Percentiles rank a stretch among this genome's conserved stretches.
phyloP scores from a whole-genome alignment of 345 rosid genomes.

The Salix koriyanagi region DNA sequence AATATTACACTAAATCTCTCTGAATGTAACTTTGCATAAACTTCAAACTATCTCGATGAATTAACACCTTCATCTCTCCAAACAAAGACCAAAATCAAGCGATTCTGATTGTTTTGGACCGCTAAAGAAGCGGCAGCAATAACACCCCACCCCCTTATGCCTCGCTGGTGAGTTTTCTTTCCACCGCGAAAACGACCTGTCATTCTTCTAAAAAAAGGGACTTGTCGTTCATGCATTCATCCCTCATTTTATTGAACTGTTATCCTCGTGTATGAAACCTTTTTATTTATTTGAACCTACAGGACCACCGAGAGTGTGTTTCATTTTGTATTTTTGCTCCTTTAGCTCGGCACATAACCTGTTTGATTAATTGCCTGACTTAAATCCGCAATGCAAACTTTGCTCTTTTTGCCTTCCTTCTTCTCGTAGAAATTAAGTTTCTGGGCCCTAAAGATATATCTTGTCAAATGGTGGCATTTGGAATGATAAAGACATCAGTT shows the following conservation, averaged over 20 bases:
- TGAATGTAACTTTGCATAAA: background rate
- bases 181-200: background rate
- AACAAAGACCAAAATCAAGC: background rate
- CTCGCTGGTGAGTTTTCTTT: background rate
- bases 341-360: background rate
- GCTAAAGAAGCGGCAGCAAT: too few relatives aligned
- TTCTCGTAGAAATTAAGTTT: background rate
- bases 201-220: background rate
- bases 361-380: background rate
- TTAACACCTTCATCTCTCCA: background rate
- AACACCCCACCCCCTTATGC: background rate
- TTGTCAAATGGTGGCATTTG: background rate
- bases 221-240: background rate
- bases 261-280: too few relatives aligned
- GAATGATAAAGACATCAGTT: constrained; percentile 3
- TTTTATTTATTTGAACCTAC: background rate
- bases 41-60: background rate
- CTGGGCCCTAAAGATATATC: background rate
- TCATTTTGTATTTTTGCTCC: background rate
- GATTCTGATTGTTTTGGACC: background rate
- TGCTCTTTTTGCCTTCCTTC: background rate
- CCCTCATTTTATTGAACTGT: too few relatives aligned
- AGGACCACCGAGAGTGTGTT: background rate
- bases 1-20: too few relatives aligned
- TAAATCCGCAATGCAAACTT: background rate